These are phyloP conservation scores for Hypocreales sp. DNA, from an alignment of 2,329 filamentous ascomycete genomes.

Conservation along the genomic window DNA sequence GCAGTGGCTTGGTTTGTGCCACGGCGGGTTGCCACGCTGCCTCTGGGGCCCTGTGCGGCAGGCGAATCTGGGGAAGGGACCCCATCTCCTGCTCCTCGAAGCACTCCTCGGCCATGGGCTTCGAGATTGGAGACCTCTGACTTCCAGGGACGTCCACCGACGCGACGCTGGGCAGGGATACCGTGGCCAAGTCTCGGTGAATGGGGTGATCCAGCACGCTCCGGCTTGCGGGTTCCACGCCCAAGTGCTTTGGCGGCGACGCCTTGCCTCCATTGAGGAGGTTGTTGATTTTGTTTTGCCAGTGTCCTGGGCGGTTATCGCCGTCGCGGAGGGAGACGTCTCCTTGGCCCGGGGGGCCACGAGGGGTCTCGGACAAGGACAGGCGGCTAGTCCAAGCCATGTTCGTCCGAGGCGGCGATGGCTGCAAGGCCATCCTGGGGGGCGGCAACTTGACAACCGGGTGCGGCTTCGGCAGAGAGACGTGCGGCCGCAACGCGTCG, in stretches of 20 bases:
- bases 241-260: slow-evolving; percentile 38
- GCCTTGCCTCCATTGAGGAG: slow-evolving; percentile 57
- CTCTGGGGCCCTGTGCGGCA: slow-evolving; percentile 48
- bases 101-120: slow-evolving; percentile 61
- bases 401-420: slow-evolving; percentile 9
- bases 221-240: slow-evolving; percentile 53
- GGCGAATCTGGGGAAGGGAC: slow-evolving; percentile 53
- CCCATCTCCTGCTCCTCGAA: slow-evolving; percentile 73
- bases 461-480: slow-evolving; percentile 52
- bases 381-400: slow-evolving; percentile 21
- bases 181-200: slow-evolving; percentile 41
- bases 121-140: slow-evolving; percentile 35
- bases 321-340: slow-evolving; percentile 8
- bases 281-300: slow-evolving; percentile 76
- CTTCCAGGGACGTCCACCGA: slow-evolving; percentile 15
- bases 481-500: slow-evolving; percentile 47
- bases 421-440: slow-evolving; percentile 12
- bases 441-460: slow-evolving; percentile 75
- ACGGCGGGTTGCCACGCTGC: slow-evolving; percentile 46
- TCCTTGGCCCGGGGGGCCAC: slow-evolving; percentile 8
- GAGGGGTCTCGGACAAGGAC: slow-evolving; percentile 14
- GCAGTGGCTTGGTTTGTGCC: slow-evolving; percentile 37
- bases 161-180: slow-evolving; percentile 41
- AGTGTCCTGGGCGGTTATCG: slow-evolving; percentile 31
- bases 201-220: slow-evolving; percentile 43